A percentile compares a stretch with the other conserved stretches of the same genome.
phyloP scores from a whole-genome alignment of 192 early-diverging fungal species.

The Gaertneriomyces semiglobifer region DNA sequence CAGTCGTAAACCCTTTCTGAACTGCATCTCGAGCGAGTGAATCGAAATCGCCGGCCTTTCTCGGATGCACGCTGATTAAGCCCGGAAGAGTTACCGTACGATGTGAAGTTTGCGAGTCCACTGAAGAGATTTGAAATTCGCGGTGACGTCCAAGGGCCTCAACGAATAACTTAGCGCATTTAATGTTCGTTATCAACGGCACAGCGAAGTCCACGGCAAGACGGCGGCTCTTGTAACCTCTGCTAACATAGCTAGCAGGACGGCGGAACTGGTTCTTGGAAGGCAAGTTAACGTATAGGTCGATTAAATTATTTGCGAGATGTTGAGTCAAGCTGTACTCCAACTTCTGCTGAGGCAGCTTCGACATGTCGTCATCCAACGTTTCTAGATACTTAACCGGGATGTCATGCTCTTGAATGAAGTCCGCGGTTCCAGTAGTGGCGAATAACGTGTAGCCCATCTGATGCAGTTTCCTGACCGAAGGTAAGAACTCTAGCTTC shows the following conservation, averaged over 20 bases:
- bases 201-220: conserved; percentile 98
- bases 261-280: conserved; percentile 96
- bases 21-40: conserved; percentile 69
- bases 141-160: conserved; percentile 80
- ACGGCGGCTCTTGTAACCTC: conserved; percentile 90
- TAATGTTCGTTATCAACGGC: conserved; percentile 97
- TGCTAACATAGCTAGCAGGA: conserved; percentile 90
- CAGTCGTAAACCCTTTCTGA: conserved; percentile 80
- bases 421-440: conserved; percentile 95
- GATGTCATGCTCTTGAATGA: conserved; percentile 90
- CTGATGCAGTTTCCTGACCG: conserved; percentile 76
- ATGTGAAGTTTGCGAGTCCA: conserved; percentile 92
- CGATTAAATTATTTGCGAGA: conserved; percentile 93
- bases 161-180: conserved; percentile 97
- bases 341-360: conserved; percentile 53
- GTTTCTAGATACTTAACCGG: conserved; percentile 88
- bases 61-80: conserved; percentile 72
- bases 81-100: conserved; percentile 81
- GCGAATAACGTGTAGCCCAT: conserved; percentile 93
- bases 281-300: conserved; percentile 98
- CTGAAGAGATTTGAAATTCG: conserved; percentile 70
- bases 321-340: conserved; percentile 94
- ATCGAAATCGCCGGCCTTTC: conserved; percentile 54
- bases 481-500: conserved; percentile 92
- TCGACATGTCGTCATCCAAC: conserved; percentile 57